Base-by-base conservation (phyloP, 2,329 filamentous ascomycete species). In the Epichloe typhina region DNA sequence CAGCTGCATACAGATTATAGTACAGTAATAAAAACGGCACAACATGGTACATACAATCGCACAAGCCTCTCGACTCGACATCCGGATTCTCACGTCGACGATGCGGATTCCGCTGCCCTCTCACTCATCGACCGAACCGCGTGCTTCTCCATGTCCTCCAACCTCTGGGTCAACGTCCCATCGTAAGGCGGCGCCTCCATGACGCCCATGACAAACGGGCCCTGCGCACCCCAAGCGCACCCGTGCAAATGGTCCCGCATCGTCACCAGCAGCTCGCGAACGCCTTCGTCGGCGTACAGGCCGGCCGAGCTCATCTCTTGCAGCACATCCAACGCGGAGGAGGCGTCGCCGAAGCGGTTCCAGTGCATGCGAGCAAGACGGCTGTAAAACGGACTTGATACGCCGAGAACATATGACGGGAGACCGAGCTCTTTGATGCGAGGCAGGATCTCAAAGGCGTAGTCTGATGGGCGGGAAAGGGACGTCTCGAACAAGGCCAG, bases 391-490 rank as follows among this genome's bases (percentile, higher is more conserved):
- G 75, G 69, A 0, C 84, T 84, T 17, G 81, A 82, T 5, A 79
- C 82, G 46, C 84, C 86, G 0, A 91, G 74, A 6, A 87, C 80
- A 59, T 84, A 87, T 0, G 83, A 84, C 1, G 79, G 76, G 1
- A 84, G 73, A 2, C 86, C 85, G 0, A 87, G 71, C 43, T 75
- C 71, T 61, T 85, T 86, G 58, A 89, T 69, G 7, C 77, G 75
- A 0, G 85, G 83, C 0, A 90, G 70, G 26, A 89, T 65, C 43
- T 73, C 72, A 43, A 85, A 72, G 0, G 73, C 71, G 0, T 85
- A 70, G 0, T 74, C 70, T 1, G 84, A 88, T 0, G 77, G 68
- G 11, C 70, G 73, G 9, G 60, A 54, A 52, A 86, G 89, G 1
- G 71, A 68, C 2, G 66, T 69, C 56, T 81, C 75, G 3, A 88